These are phyloP conservation scores for Penicillium digitatum DNA, from an alignment of 2,329 filamentous ascomycete genomes.

Conservation along the genomic window DNA sequence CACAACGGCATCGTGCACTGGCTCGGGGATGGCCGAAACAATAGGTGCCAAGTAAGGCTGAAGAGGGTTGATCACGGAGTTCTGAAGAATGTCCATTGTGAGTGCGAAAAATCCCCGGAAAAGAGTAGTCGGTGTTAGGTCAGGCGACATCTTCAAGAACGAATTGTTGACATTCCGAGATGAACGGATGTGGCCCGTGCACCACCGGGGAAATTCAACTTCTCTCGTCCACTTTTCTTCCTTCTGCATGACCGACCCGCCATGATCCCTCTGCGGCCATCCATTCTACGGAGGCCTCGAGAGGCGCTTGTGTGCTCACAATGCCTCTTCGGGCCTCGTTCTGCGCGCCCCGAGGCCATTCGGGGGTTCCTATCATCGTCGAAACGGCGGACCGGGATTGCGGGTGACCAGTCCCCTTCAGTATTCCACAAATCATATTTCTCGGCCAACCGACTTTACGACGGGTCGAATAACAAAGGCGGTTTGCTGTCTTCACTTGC, in stretches of 20 bases:
- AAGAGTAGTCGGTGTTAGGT: neutral
- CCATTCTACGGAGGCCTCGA: constrained; percentile 32
- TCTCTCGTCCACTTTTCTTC: constrained; percentile 20
- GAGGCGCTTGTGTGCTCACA: constrained; percentile 34
- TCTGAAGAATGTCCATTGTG: constrained; percentile 43
- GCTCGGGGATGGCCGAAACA: constrained; percentile 68
- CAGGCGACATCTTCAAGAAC: neutral
- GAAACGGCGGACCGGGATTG: constrained; percentile 28
- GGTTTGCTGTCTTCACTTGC: constrained; percentile 29
- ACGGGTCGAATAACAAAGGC: constrained; percentile 17
- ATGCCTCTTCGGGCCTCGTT: constrained; percentile 29
- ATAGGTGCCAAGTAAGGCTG: constrained; percentile 59
- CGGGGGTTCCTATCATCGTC: constrained; percentile 34
- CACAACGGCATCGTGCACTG: constrained; percentile 68
- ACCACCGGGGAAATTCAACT: constrained; percentile 28
- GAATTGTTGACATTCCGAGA: constrained; percentile 21
- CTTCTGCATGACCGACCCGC: constrained; percentile 17
- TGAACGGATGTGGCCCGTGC: constrained; percentile 31
- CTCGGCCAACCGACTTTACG: constrained; percentile 32
- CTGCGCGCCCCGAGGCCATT: constrained; percentile 17
- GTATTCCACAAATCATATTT: constrained; percentile 40
- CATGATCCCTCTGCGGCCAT: constrained; percentile 39
- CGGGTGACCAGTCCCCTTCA: constrained; percentile 26
- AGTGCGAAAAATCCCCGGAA: neutral
- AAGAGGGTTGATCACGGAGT: constrained; percentile 40